Conservation (phyloP, 768 basidiomycete species). For the Rhizopogon rudus region DNA sequence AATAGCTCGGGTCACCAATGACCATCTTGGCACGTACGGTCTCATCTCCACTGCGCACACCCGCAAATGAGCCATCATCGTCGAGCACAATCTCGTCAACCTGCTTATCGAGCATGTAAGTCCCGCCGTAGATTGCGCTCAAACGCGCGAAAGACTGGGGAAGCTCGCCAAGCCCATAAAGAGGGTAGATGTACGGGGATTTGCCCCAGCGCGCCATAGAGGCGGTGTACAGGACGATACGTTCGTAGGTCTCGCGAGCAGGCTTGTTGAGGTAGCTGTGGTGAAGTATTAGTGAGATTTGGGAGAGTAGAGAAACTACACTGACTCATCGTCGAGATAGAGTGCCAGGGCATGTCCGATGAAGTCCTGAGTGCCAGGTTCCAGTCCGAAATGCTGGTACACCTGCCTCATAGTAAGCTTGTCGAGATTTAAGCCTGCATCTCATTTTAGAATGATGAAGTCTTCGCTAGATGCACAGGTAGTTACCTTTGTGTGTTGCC, state of each 20-base stretch:
- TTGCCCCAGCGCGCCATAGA: slow-evolving; percentile 99
- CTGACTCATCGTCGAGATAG: slow-evolving; percentile 95
- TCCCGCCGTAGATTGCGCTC: slow-evolving; percentile 97
- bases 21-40: slow-evolving; percentile 97
- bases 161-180: slow-evolving; percentile 97
- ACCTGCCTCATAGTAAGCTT: slow-evolving; percentile 89
- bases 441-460: not conserved
- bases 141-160: slow-evolving; percentile 98
- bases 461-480: not conserved
- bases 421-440: slow-evolving; percentile 79
- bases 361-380: slow-evolving; percentile 97
- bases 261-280: slow-evolving; percentile 87
- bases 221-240: slow-evolving; percentile 94
- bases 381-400: slow-evolving; percentile 95
- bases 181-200: slow-evolving; percentile 98
- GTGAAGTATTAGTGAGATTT: slow-evolving; percentile 6
- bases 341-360: slow-evolving; percentile 99
- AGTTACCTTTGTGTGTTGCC: slow-evolving; percentile 89
- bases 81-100: slow-evolving; percentile 90
- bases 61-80: slow-evolving; percentile 82
- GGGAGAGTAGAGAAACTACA: slow-evolving; percentile 6
- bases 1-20: slow-evolving; percentile 98
- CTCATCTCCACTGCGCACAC: slow-evolving; percentile 85
- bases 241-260: slow-evolving; percentile 86
- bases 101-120: slow-evolving; percentile 98